Evolutionary conservation across 2,329 filamentous ascomycete genomes (phyloP), one percentile per base, ranked within the genome.

Genomic region (Colletotrichum horii): DNA sequence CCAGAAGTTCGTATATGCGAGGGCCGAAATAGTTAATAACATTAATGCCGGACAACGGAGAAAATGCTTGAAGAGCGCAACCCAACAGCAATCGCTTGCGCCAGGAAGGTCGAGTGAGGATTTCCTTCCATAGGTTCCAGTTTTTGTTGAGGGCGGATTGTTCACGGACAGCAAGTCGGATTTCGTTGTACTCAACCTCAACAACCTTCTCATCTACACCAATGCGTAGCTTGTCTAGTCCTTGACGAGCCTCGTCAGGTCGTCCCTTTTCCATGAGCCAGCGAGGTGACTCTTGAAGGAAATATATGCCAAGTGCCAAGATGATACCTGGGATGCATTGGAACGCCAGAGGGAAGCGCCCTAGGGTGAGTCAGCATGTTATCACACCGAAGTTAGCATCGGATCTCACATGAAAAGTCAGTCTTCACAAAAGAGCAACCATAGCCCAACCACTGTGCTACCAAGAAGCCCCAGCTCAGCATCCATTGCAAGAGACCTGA

Each of bases 21-120:
- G 80, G 80, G 4, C 80, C 80, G 32, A 81, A 81, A 64, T 76
- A 86, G 66, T 85, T 84, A 68, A 88, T 87, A 15, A 88, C 84
- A 66, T 87, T 88, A 76, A 76, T 65, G 15, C 74, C 74, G 6
- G 74, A 76, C 6, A 87, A 82, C 55, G 87, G 88, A 5, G 85
- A 87, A 75, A 89, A 89, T 3, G 85, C 85, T 77, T 90, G 88
- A 2, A 90, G 83, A 62, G 85, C 87, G 70, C 86, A 87, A 4
- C 86, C 88, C 6, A 90, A 83, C 8, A 89, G 75, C 24, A 90
- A 79, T 12, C 88, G 83, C 72, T 83, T 84, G 68, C 88, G 83
- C 86, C 86, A 89, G n/a, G 83, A 83, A 1, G 86, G 81, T 52
- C 84, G 83, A 6, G 83, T 84, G 62, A 88, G 75, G 62, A 89